Conservation (phyloP, 108 stramenopile species). For the Skeletonema costatum region DNA sequence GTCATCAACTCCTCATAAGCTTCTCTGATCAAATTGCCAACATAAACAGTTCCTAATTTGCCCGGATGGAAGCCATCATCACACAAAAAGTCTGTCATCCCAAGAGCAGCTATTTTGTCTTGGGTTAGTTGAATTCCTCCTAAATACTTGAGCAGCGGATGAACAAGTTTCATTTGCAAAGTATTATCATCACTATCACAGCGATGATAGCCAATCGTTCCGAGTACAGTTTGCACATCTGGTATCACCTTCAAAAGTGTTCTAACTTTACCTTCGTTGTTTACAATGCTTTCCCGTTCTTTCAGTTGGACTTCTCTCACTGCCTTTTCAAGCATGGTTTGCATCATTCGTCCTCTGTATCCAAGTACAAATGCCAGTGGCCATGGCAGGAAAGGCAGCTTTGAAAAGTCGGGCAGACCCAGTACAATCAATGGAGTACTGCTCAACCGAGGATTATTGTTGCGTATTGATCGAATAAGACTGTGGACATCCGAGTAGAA, state of each 20-base stretch:
- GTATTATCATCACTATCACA: not conserved
- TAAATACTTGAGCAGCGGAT: slow-evolving; percentile 27
- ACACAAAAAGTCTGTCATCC: slow-evolving; percentile 25
- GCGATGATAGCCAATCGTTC: slow-evolving; percentile 2
- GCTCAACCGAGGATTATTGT: not conserved
- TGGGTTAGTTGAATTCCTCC: not conserved
- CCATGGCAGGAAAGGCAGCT: slow-evolving; percentile 28
- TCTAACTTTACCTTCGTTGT: not conserved
- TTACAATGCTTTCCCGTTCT: not conserved
- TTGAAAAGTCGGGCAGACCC: slow-evolving; percentile 31
- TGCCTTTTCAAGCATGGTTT: slow-evolving; percentile 2
- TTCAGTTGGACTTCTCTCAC: slow-evolving; percentile 14
- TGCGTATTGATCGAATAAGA: slow-evolving; percentile 10
- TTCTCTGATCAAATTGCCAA: slow-evolving; percentile 20
- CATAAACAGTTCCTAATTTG: slow-evolving; percentile 10
- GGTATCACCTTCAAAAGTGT: slow-evolving; percentile 7
- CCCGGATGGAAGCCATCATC: slow-evolving; percentile 37
- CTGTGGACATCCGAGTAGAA: slow-evolving; percentile 11
- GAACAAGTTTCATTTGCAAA: slow-evolving; percentile 10
- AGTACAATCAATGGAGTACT: slow-evolving; percentile 23
- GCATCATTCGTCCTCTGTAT: slow-evolving; percentile 13
- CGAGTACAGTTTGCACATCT: slow-evolving; percentile 13
- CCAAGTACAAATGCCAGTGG: slow-evolving; percentile 20
- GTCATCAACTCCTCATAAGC: slow-evolving; percentile 13
- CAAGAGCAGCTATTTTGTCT: slow-evolving; percentile 2